These are phyloP conservation scores for Trifolium subterraneum DNA, from an alignment of 306 rosid species.

Conservation along the genomic window DNA sequence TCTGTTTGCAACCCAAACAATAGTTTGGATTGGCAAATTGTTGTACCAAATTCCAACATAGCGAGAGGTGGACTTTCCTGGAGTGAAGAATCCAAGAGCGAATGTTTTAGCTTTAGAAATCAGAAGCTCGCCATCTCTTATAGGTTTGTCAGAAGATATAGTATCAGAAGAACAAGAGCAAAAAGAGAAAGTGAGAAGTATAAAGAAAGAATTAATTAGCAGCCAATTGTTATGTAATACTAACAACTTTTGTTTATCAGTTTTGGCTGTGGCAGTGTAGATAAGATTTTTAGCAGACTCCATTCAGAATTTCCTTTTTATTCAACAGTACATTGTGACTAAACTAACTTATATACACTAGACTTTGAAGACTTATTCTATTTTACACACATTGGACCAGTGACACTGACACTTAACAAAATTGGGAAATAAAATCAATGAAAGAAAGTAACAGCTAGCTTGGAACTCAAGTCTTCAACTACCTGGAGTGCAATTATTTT, in stretches of 20 bases:
- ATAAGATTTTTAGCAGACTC: background rate
- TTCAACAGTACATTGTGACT: too few relatives aligned
- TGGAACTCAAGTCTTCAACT: too few relatives aligned
- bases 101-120: slow-evolving; percentile 38
- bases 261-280: background rate
- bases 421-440: too few relatives aligned
- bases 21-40: slow-evolving; percentile 34
- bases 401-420: too few relatives aligned
- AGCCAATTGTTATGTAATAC: too few relatives aligned
- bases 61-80: slow-evolving; percentile 46
- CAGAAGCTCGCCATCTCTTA: slow-evolving; percentile 40
- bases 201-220: background rate
- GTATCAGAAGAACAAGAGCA: slow-evolving; percentile 27
- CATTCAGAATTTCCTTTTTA: slow-evolving; percentile 7
- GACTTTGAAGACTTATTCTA: too few relatives aligned
- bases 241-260: too few relatives aligned
- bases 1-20: slow-evolving; percentile 61
- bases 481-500: too few relatives aligned
- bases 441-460: too few relatives aligned
- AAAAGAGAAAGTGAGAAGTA: slow-evolving; percentile 12
- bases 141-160: background rate
- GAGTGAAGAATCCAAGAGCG: slow-evolving; percentile 66
- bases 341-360: too few relatives aligned
- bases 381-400: too few relatives aligned
- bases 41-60: slow-evolving; percentile 66